Evolutionary conservation across 176 grass and related monocot genomes (phyloP).

Genomic region (Triticum monococcum): DNA sequence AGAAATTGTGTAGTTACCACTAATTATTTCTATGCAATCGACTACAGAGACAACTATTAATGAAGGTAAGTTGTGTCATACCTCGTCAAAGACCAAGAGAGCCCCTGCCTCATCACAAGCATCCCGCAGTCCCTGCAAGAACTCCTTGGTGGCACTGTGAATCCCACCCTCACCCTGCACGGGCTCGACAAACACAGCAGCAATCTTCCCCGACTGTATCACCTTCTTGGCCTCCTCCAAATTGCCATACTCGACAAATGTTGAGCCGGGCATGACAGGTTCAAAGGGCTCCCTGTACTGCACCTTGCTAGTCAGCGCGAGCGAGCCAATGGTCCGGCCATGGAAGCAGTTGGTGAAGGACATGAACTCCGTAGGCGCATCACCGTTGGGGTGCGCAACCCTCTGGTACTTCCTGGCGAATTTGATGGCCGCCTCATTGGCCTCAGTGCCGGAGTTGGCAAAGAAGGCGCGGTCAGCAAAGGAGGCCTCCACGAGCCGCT

Average conservation of each 20-base stretch:
- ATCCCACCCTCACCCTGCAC: conserved; percentile 91
- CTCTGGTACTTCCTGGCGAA: conserved; percentile 87
- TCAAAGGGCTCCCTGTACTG: conserved; percentile 71
- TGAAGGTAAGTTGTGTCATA: conserved; percentile 15
- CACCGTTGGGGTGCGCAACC: conserved; percentile 13
- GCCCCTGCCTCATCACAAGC: conserved; percentile 67
- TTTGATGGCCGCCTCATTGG: conserved; percentile 98
- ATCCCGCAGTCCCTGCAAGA: conserved; percentile 61
- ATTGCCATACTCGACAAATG: conserved; percentile 69
- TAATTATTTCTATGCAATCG: neutral
- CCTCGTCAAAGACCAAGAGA: conserved; percentile 93
- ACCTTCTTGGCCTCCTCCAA: conserved; percentile 47
- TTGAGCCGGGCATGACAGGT: conserved; percentile 74
- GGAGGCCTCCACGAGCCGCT: conserved; percentile 65
- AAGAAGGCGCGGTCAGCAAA: conserved; percentile 91
- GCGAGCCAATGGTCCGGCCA: conserved; percentile 76
- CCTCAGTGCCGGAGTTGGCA: conserved; percentile 81
- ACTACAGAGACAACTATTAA: neutral
- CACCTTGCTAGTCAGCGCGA: conserved; percentile 82
- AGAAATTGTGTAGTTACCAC: neutral
- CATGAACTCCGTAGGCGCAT: conserved; percentile 51
- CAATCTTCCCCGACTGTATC: conserved; percentile 56
- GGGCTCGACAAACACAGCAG: conserved; percentile 86
- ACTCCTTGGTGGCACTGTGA: conserved; percentile 73
- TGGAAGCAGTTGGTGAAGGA: conserved; percentile 84